Conservation (phyloP, 2,329 filamentous ascomycete genomes). For the Alternaria tenuissima region DNA sequence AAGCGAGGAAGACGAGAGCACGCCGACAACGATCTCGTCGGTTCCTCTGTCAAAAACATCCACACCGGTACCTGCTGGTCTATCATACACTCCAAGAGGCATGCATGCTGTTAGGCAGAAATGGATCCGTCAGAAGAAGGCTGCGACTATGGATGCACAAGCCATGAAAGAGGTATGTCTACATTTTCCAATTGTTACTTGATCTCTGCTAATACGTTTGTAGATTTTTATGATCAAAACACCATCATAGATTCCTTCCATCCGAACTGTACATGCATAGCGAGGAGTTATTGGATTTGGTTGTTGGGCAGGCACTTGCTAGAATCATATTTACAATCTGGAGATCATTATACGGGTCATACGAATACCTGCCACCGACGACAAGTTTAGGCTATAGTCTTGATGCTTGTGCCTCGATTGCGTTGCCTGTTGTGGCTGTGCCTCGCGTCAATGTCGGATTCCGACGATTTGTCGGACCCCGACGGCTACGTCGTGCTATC, state of each 20-base stretch:
- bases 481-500: background rate
- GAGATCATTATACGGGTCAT: background rate
- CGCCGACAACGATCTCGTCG: conserved; percentile 37
- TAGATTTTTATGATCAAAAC: conserved; percentile 52
- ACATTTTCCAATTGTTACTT: background rate
- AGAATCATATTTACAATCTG: background rate
- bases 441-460: background rate
- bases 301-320: background rate
- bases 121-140: conserved; percentile 87
- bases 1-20: conserved; percentile 39
- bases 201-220: conserved; percentile 18
- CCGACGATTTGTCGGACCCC: background rate
- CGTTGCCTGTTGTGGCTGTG: conserved; percentile 6
- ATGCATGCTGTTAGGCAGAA: conserved; percentile 79
- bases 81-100: conserved; percentile 56
- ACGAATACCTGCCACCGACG: background rate
- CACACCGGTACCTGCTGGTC: conserved; percentile 54
- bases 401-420: background rate
- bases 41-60: conserved; percentile 53
- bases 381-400: background rate
- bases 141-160: conserved; percentile 80
- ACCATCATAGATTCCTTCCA: conserved; percentile 27
- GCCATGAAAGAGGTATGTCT: conserved; percentile 80
- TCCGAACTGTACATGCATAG: conserved; percentile 34
- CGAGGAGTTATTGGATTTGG: conserved; percentile 35